Percentiles rank a stretch among this genome's conserved stretches.
These are phyloP conservation scores for Mycena alexandri DNA, from an alignment of 768 basidiomycete genomes.

Conservation along the genomic window DNA sequence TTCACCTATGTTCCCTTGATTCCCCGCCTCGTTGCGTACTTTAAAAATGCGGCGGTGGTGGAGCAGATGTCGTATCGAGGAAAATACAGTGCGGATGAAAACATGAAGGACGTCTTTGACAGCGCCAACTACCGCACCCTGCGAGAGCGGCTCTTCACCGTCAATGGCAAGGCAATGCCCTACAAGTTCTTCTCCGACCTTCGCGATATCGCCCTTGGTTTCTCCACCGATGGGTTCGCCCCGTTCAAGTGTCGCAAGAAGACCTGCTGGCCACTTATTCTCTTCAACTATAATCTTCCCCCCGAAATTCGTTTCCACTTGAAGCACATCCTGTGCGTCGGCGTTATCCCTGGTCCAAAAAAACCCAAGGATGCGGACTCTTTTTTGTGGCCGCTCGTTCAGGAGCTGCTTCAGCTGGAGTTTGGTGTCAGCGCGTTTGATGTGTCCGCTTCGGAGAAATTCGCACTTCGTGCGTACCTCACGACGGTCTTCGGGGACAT, in stretches of 20 bases:
- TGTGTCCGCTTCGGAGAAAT: constrained; percentile 29
- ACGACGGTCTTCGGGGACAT: constrained; percentile 52
- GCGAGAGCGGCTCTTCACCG: too few relatives aligned
- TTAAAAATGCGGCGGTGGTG: constrained; percentile 31
- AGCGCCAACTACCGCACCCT: too few relatives aligned
- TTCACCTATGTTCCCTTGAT: constrained; percentile 51
- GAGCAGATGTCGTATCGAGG: constrained; percentile 42
- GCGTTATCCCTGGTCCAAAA: constrained; percentile 61
- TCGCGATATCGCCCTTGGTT: constrained; percentile 56
- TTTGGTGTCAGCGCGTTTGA: constrained; percentile 54
- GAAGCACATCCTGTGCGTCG: constrained; percentile 52
- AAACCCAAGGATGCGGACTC: constrained; percentile 59
- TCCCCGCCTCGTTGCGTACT: constrained; percentile 44
- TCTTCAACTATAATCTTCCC: constrained; percentile 53
- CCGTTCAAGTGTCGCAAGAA: constrained; percentile 50
- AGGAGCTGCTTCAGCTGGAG: constrained; percentile 53
- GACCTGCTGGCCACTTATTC: constrained; percentile 57
- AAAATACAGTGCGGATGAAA: too few relatives aligned
- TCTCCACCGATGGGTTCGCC: constrained; percentile 59
- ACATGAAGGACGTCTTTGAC: too few relatives aligned
- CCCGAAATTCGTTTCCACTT: constrained; percentile 52
- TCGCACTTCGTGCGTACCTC: constrained; percentile 46
- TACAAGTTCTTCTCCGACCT: constrained; percentile 50
- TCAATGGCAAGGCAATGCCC: too few relatives aligned
- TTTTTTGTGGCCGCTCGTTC: constrained; percentile 55